Percentiles rank a stretch among this genome's conserved stretches.
Evolutionary conservation across 352 stramenopile genomes (phyloP).

Genomic region (Phytophthora nicotianae): DNA sequence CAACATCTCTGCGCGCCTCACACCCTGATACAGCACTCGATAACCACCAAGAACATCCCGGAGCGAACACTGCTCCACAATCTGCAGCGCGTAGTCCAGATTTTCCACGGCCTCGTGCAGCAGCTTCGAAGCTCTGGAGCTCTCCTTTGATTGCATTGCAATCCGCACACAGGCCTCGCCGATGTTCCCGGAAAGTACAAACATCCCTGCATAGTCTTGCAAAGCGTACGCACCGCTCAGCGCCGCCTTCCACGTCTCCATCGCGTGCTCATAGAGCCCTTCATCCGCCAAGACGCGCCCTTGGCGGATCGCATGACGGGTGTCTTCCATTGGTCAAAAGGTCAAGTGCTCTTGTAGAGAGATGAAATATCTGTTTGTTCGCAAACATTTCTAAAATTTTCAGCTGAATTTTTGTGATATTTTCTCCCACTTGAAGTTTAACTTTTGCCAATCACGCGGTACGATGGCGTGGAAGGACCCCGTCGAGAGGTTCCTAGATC

Average conservation of each 20-base stretch:
- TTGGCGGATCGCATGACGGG: constrained; percentile 35
- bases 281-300: constrained; percentile 46
- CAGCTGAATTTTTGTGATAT: constrained; percentile 5
- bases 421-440: constrained; percentile 6
- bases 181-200: constrained; percentile 75
- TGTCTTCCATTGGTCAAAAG: constrained; percentile 37
- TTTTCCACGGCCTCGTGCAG: constrained; percentile 41
- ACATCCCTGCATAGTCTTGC: constrained; percentile 61
- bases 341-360: constrained; percentile 23
- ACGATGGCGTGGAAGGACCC: constrained; percentile 34
- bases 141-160: constrained; percentile 17
- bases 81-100: constrained; percentile 55
- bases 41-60: constrained; percentile 30
- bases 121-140: not conserved
- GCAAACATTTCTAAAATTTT: not conserved
- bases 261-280: constrained; percentile 39
- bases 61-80: constrained; percentile 50
- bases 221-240: constrained; percentile 50
- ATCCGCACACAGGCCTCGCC: constrained; percentile 51
- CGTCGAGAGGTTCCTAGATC: constrained; percentile 75
- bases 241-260: constrained; percentile 56
- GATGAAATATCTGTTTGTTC: constrained; percentile 8
- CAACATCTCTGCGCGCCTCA: constrained; percentile 28
- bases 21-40: constrained; percentile 32
- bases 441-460: not conserved